Evolutionary conservation across 225 moss, liverwort and hornwort species (phyloP).

Genomic region (Rhytidiadelphus loreus): DNA sequence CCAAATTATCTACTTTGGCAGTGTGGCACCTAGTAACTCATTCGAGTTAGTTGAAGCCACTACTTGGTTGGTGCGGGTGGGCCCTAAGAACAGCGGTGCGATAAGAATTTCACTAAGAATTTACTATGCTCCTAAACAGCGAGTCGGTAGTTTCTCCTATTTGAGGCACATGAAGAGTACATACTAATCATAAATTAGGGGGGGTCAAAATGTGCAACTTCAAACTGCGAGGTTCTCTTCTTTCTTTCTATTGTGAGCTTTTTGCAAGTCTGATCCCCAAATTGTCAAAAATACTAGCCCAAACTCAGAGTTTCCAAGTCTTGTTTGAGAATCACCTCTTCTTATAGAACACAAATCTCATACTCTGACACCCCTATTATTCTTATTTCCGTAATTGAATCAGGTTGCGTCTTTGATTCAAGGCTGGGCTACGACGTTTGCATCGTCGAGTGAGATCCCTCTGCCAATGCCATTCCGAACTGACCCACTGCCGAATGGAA

Average conservation of each 20-base stretch:
- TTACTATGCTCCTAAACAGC: neutral
- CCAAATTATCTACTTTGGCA: neutral
- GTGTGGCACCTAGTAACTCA: neutral
- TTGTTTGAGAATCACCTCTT: neutral
- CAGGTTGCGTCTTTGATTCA: slow-evolving; percentile 60
- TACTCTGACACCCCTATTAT: neutral
- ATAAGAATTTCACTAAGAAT: neutral
- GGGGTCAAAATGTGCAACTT: neutral
- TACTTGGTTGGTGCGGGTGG: neutral
- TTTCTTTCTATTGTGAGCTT: neutral
- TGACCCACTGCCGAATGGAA: slow-evolving; percentile 63
- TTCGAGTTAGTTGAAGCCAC: neutral
- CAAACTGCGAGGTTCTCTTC: neutral
- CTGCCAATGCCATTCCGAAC: slow-evolving; percentile 90
- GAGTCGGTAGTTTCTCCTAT: neutral
- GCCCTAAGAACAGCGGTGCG: neutral
- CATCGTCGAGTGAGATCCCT: slow-evolving; percentile 89
- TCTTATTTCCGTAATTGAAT: neutral
- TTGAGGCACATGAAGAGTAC: neutral
- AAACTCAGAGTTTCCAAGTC: neutral
- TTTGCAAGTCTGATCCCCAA: neutral
- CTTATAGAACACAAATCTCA: neutral
- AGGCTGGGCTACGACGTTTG: slow-evolving; percentile 91
- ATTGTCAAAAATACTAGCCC: neutral
- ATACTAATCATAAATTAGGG: neutral